These are phyloP conservation scores for Salix dunnii DNA, from an alignment of 345 rosid genomes.

Conservation along the genomic window DNA sequence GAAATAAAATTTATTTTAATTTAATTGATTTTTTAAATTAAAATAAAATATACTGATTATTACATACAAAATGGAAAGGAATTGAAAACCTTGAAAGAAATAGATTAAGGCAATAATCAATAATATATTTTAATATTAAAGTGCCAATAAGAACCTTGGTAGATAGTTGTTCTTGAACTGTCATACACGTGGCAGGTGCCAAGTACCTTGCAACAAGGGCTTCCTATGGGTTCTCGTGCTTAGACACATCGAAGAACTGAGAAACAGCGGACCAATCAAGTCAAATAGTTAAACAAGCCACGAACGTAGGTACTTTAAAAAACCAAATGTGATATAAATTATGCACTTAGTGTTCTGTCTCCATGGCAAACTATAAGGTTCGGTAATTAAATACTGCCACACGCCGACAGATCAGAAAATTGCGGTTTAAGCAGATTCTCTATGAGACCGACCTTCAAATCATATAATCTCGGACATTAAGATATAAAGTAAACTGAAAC, in stretches of 20 bases:
- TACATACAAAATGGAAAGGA: too few relatives aligned
- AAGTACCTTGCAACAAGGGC: conserved; percentile 8
- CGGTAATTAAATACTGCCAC: conserved; percentile 2
- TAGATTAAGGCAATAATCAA: too few relatives aligned
- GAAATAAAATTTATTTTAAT: too few relatives aligned
- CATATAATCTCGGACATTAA: conserved; percentile 18
- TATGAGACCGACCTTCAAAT: conserved; percentile 37
- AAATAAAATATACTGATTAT: too few relatives aligned
- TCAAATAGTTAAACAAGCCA: conserved; percentile 27
- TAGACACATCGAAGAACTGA: conserved; percentile 8
- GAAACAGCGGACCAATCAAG: conserved; percentile 16
- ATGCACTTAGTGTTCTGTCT: neutral
- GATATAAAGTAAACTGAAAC: neutral
- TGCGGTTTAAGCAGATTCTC: conserved; percentile 40
- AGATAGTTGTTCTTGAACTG: conserved; percentile 33
- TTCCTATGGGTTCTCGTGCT: conserved; percentile 20
- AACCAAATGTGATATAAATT: conserved; percentile 7
- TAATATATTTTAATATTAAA: neutral
- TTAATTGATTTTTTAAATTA: too few relatives aligned
- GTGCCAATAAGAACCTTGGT: neutral
- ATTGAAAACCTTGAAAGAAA: too few relatives aligned
- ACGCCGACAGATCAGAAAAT: conserved; percentile 49
- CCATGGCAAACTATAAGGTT: neutral
- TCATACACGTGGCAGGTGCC: conserved; percentile 41
- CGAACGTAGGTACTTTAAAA: neutral